Evolutionary conservation across 345 rosid species (phyloP).

Genomic region (Murraya paniculata): DNA sequence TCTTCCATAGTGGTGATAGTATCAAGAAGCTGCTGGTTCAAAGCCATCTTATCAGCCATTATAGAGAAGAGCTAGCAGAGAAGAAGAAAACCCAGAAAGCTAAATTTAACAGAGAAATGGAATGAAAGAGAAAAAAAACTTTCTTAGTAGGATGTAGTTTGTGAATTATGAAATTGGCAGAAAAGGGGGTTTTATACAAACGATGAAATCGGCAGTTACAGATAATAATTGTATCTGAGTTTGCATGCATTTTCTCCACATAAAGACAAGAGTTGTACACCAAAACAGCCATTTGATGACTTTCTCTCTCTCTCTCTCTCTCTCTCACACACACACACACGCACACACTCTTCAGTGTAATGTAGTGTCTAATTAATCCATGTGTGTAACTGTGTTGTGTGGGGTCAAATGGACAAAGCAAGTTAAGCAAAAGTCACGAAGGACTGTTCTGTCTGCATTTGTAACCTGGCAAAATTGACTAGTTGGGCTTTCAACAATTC

Average conservation of each 20-base stretch:
- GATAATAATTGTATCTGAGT: not conserved
- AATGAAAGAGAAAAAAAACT: not conserved
- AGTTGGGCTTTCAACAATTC: not conserved
- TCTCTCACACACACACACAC: no score
- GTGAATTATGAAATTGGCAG: not conserved
- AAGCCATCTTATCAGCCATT: conserved; percentile 9
- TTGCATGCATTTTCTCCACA: not conserved
- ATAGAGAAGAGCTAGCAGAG: not conserved
- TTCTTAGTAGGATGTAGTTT: not conserved
- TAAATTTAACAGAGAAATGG: not conserved
- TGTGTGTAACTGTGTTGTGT: no score
- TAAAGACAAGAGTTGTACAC: conserved; percentile 2
- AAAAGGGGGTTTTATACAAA: not conserved
- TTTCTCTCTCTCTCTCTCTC: not conserved
- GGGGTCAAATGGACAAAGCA: not conserved
- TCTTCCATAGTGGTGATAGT: conserved; percentile 17
- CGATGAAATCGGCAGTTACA: not conserved
- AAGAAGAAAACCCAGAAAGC: not conserved
- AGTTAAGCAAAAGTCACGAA: not conserved
- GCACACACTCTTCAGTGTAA: not conserved
- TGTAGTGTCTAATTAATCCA: no score
- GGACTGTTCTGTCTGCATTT: no score
- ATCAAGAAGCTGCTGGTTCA: conserved; percentile 7
- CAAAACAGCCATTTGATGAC: not conserved
- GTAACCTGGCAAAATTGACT: not conserved